A percentile compares a stretch with the other conserved stretches of the same genome.
phyloP scores from a whole-genome alignment of 352 stramenopile genomes.

The Phytophthora constricta region DNA sequence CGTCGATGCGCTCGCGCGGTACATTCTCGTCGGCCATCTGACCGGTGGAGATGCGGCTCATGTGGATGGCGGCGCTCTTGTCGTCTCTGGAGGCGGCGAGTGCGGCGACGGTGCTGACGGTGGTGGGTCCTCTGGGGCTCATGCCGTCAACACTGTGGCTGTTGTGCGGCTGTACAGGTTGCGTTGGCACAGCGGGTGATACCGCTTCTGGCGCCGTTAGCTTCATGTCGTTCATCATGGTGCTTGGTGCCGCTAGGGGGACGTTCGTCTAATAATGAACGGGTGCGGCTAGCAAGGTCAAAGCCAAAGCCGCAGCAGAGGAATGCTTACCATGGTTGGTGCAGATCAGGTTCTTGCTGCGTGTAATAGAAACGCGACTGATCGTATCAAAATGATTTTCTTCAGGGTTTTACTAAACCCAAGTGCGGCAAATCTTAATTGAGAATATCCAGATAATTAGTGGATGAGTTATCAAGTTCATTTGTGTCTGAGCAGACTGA shows the following conservation, averaged over 20 bases:
- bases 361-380: not conserved
- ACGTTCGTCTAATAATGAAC: slow-evolving; percentile 75
- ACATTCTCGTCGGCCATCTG: slow-evolving; percentile 68
- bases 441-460: not conserved
- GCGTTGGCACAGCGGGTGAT: no score
- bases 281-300: slow-evolving; percentile 17
- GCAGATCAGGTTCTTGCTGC: not conserved
- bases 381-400: not conserved
- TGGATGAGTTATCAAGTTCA: not conserved
- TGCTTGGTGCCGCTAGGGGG: slow-evolving; percentile 67
- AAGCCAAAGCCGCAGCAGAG: not conserved
- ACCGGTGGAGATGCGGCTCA: slow-evolving; percentile 59
- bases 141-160: slow-evolving; percentile 45
- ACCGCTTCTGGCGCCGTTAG: not conserved
- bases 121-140: slow-evolving; percentile 12
- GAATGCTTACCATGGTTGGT: not conserved
- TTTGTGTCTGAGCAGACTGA: no score
- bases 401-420: no score
- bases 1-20: slow-evolving; percentile 77
- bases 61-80: slow-evolving; percentile 17
- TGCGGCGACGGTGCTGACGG: slow-evolving; percentile 17
- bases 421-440: no score
- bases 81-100: slow-evolving; percentile 18
- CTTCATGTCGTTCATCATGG: slow-evolving; percentile 49
- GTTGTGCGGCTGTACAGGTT: slow-evolving; percentile 30